Evolutionary conservation across 805 yeast species (phyloP).

Genomic region (Vanderwaltozyma polyspora): DNA sequence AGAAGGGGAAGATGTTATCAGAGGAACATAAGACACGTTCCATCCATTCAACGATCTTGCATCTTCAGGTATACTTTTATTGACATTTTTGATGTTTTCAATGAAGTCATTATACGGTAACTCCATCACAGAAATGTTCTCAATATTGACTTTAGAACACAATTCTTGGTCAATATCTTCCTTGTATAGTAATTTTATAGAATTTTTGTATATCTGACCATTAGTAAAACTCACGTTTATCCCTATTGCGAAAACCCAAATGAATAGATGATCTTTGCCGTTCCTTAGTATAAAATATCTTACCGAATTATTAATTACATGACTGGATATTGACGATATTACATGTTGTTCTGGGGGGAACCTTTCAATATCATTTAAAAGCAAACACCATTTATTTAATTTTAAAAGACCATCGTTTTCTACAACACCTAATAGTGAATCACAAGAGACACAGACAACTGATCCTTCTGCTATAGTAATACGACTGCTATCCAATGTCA

Average conservation of each 20-base stretch:
- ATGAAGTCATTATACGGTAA: conserved; percentile 11
- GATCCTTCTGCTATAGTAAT: neutral
- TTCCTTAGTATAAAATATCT: conserved; percentile 13
- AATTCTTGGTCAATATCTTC: neutral
- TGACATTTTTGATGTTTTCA: conserved; percentile 4
- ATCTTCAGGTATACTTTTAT: conserved; percentile 9
- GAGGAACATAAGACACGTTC: conserved; percentile 10
- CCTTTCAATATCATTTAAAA: conserved; percentile 2
- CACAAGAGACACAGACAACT: conserved; percentile 13
- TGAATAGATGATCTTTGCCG: conserved; percentile 3
- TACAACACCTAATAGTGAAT: conserved; percentile 10
- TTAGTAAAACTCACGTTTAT: conserved; percentile 9
- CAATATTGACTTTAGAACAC: conserved; percentile 10
- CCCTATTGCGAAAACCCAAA: conserved; percentile 24
- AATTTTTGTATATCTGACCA: conserved; percentile 4
- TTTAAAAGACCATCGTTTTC: conserved; percentile 12
- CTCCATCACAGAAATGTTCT: conserved; percentile 8
- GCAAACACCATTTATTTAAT: conserved; percentile 20
- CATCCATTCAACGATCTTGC: conserved; percentile 10
- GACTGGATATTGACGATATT: conserved; percentile 13
- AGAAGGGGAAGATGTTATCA: too few relatives aligned
- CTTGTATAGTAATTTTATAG: conserved; percentile 18
- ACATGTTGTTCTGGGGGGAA: conserved; percentile 17
- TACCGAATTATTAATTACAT: conserved; percentile 14
- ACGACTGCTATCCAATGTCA: conserved; percentile 6